Conservation (phyloP, 1,284 basidiomycete species). For the Porogramme epimiltina region DNA sequence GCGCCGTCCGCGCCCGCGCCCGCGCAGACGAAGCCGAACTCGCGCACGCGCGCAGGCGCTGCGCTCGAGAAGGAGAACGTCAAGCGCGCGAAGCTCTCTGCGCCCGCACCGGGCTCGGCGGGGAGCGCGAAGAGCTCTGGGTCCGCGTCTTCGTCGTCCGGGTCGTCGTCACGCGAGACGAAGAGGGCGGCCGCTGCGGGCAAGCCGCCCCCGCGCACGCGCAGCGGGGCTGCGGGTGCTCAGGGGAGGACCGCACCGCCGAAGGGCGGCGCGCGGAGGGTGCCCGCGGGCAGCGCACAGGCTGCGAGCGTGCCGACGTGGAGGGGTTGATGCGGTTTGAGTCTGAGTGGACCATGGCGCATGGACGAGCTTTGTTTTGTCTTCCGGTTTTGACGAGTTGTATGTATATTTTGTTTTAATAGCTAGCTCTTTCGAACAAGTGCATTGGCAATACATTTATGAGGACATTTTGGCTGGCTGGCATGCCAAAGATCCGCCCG, state of each 20-base stretch:
- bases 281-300: conserved; percentile 58
- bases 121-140: conserved; percentile 1
- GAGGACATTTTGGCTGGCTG: no score
- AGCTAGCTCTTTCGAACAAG: no score
- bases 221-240: not conserved
- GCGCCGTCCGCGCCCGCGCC: conserved; percentile 13
- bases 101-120: not conserved
- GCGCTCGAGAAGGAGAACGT: conserved; percentile 29
- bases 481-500: no score
- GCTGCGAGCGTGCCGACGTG: conserved; percentile 44
- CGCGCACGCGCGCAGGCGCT: conserved; percentile 18
- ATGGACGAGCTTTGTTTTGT: no score
- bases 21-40: not conserved
- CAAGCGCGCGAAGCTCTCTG: conserved; percentile 26
- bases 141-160: not conserved
- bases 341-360: no score
- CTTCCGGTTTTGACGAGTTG: no score
- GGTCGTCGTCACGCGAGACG: conserved; percentile 1
- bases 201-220: not conserved
- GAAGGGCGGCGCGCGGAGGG: conserved; percentile 53
- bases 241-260: conserved; percentile 9
- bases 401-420: no score
- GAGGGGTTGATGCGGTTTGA: conserved; percentile 32
- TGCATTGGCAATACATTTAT: no score
- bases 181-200: not conserved